These are phyloP conservation scores for Blastocystis sp. DNA, from an alignment of 352 stramenopile genomes.

Conservation along the genomic window DNA sequence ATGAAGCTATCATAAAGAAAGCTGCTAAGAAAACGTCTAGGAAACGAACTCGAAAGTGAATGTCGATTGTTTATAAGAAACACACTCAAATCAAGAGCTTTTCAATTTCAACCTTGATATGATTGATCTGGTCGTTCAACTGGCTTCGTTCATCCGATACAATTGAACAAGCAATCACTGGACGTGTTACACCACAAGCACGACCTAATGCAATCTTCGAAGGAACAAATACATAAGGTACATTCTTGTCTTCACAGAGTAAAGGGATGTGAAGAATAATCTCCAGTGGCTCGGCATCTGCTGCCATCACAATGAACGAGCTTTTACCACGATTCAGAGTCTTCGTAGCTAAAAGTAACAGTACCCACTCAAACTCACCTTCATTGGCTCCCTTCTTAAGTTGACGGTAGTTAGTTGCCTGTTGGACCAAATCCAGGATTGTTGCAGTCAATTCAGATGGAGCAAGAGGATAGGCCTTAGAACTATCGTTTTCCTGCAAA, in stretches of 20 bases:
- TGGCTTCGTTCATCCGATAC: slow-evolving; percentile 97
- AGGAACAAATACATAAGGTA: slow-evolving; percentile 87
- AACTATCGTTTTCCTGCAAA: slow-evolving; percentile 71
- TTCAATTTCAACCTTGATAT: slow-evolving; percentile 99
- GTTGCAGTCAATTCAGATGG: slow-evolving; percentile 94
- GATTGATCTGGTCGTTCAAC: slow-evolving; percentile 94
- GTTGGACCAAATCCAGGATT: slow-evolving; percentile 96
- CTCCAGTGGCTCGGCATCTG: slow-evolving; percentile 97
- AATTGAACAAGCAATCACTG: slow-evolving; percentile 95
- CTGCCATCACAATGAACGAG: slow-evolving; percentile 99
- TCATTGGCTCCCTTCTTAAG: slow-evolving; percentile 99
- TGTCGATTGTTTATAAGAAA: slow-evolving; percentile 48
- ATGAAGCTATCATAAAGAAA: neutral
- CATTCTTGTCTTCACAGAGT: slow-evolving; percentile 95
- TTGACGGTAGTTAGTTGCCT: slow-evolving; percentile 98
- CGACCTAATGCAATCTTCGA: slow-evolving; percentile 95
- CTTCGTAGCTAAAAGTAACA: slow-evolving; percentile 82
- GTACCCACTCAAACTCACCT: slow-evolving; percentile 62
- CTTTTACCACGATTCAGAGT: slow-evolving; percentile 98
- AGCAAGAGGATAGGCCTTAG: slow-evolving; percentile 91
- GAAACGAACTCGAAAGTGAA: slow-evolving; percentile 6
- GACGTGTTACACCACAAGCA: slow-evolving; percentile 94
- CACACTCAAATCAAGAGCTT: slow-evolving; percentile 94
- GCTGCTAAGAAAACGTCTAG: neutral
- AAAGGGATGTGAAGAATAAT: slow-evolving; percentile 98